A percentile compares a stretch with the other conserved stretches of the same genome.
These are phyloP conservation scores for Botrytis paeoniae DNA, from an alignment of 2,329 filamentous ascomycete species.

Conservation along the genomic window DNA sequence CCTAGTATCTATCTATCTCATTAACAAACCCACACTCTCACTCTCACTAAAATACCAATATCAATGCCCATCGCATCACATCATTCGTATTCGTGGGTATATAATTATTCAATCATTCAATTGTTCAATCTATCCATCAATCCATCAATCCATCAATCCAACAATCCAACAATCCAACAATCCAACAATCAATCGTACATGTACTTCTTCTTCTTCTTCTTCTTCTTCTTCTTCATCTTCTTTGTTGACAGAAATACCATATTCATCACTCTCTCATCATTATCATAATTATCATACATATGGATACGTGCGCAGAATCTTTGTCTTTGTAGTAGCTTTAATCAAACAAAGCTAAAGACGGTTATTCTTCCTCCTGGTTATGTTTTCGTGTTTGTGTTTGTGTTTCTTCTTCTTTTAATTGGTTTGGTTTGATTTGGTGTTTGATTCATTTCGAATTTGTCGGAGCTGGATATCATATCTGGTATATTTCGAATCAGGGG, in stretches of 20 bases:
- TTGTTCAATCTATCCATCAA: too few relatives aligned
- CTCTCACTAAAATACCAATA: too few relatives aligned
- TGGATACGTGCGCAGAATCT: not conserved
- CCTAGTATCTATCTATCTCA: not conserved
- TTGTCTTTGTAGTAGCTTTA: not conserved
- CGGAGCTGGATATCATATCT: not conserved
- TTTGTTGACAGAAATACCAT: not conserved
- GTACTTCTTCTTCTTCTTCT: not conserved
- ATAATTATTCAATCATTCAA: not conserved
- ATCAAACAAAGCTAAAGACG: not conserved
- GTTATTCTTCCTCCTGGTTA: not conserved
- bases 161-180: not conserved
- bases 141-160: not conserved
- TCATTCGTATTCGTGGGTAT: not conserved
- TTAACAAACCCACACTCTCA: not conserved
- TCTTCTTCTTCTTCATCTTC: not conserved
- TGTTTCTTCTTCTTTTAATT: not conserved
- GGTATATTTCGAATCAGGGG: not conserved
- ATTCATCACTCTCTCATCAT: not conserved
- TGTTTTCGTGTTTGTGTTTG: not conserved
- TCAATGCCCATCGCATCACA: not conserved
- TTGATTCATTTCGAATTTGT: too few relatives aligned
- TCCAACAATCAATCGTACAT: conserved; percentile 2
- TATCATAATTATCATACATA: not conserved
- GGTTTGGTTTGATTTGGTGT: not conserved